These are phyloP conservation scores for Dalbergia cochinchinensis DNA, from an alignment of 306 rosid species.

Conservation along the genomic window DNA sequence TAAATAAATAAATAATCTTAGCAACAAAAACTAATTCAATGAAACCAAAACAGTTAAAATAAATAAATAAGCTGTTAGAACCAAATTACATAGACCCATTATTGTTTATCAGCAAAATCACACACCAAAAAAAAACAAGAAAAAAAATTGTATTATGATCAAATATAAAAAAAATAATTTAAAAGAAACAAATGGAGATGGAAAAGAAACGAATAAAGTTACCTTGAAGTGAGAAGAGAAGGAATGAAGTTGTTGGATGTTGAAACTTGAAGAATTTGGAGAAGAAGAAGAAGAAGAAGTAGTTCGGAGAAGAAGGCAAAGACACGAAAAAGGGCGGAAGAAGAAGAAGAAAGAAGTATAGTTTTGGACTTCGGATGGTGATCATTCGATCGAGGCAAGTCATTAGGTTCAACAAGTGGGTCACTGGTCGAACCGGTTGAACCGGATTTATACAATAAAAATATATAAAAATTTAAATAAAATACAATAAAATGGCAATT, in stretches of 20 bases:
- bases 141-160: constrained; percentile 15
- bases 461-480: too few species aligned
- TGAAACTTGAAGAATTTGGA: constrained; percentile 41
- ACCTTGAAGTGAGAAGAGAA: constrained; percentile 58
- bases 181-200: too few species aligned
- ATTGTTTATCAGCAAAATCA: constrained; percentile 11
- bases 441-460: too few species aligned
- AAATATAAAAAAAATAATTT: not conserved
- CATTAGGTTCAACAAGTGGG: too few species aligned
- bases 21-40: constrained; percentile 24
- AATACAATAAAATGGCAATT: too few species aligned
- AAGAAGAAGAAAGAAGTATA: not conserved
- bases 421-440: too few species aligned
- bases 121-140: not conserved
- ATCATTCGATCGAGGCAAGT: too few species aligned
- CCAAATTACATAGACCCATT: constrained; percentile 14
- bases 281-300: not conserved
- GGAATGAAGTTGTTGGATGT: constrained; percentile 21
- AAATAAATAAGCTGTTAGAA: not conserved
- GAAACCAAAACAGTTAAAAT: not conserved
- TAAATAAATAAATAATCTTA: constrained; percentile 26
- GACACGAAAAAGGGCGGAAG: not conserved
- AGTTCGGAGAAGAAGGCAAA: constrained; percentile 36
- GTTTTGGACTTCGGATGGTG: too few species aligned
- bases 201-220: constrained; percentile 36